Evolutionary conservation across 768 basidiomycete genomes (phyloP).

Genomic region (Mycena pura): DNA sequence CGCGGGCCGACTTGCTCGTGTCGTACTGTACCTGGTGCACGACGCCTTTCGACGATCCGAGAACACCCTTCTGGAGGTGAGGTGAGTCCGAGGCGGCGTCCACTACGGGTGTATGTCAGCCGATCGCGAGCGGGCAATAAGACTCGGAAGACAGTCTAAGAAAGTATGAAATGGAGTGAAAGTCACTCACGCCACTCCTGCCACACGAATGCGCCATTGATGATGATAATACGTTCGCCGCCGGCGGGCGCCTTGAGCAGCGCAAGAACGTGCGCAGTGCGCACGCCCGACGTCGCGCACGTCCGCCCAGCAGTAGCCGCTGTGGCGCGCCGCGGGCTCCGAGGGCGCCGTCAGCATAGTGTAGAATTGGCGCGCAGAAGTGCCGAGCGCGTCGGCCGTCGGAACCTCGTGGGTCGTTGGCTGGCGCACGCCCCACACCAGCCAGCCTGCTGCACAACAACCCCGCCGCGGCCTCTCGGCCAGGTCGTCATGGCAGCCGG

Average conservation of each 20-base stretch:
- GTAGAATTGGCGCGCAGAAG: constrained; percentile 39
- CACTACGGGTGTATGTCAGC: background rate
- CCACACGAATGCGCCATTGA: constrained; percentile 35
- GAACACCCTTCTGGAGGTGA: constrained; percentile 4
- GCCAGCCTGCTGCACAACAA: too few species aligned
- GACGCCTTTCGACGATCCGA: background rate
- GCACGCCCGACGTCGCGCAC: constrained; percentile 15
- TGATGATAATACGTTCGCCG: constrained; percentile 60
- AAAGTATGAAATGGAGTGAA: background rate
- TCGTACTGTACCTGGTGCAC: constrained; percentile 33
- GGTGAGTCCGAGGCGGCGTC: constrained; percentile 1
- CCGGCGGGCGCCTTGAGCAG: constrained; percentile 47
- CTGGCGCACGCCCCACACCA: too few species aligned
- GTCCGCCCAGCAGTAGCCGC: constrained; percentile 11
- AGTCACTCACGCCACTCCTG: constrained; percentile 20
- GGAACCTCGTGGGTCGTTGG: constrained; percentile 46
- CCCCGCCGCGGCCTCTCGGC: too few species aligned
- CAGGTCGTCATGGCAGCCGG: background rate
- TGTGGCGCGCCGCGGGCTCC: background rate
- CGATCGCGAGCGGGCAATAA: too few species aligned
- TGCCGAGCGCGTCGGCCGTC: constrained; percentile 40
- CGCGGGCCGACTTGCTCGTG: constrained; percentile 33
- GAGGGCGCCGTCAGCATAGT: background rate
- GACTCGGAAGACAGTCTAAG: background rate
- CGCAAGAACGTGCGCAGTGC: constrained; percentile 2